Percentiles rank a stretch among this genome's conserved stretches.
Evolutionary conservation across 495 filamentous ascomycete species (phyloP).

Genomic region (Penicillium flavigenum): DNA sequence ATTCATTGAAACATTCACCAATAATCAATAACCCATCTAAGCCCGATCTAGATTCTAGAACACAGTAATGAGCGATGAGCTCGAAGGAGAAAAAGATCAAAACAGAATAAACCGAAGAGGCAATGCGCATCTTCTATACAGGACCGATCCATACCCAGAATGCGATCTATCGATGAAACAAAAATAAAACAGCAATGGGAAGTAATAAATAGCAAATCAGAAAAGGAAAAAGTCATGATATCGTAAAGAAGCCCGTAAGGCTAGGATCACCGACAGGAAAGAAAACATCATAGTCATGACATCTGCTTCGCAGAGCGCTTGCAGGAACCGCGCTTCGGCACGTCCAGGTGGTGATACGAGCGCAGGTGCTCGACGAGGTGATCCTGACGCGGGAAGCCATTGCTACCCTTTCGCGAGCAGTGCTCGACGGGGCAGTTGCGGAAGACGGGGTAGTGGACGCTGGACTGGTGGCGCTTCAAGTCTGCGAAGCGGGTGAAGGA

Average conservation of each 20-base stretch:
- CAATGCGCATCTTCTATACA: slow-evolving; percentile 10
- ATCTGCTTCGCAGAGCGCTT: slow-evolving; percentile 36
- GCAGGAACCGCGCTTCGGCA: slow-evolving; percentile 45
- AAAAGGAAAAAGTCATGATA: slow-evolving; percentile 11
- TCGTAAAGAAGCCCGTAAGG: slow-evolving; percentile 2
- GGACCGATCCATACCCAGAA: neutral
- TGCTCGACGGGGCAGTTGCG: slow-evolving; percentile 74
- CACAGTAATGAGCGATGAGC: slow-evolving; percentile 4
- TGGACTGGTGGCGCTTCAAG: slow-evolving; percentile 53
- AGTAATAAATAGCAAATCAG: neutral
- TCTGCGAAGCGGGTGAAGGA: slow-evolving; percentile 54
- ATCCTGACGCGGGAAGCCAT: slow-evolving; percentile 82
- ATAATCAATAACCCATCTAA: slow-evolving; percentile 5
- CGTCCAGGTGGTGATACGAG: slow-evolving; percentile 64
- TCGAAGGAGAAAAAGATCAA: slow-evolving; percentile 7
- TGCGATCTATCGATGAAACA: slow-evolving; percentile 1
- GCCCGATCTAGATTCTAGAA: slow-evolving; percentile 7
- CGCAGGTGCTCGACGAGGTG: slow-evolving; percentile 87
- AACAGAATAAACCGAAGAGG: slow-evolving; percentile 10
- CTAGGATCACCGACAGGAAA: neutral
- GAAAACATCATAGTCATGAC: slow-evolving; percentile 9
- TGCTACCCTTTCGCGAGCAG: slow-evolving; percentile 74
- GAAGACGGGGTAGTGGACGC: slow-evolving; percentile 57
- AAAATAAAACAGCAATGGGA: neutral
- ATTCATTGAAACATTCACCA: slow-evolving; percentile 4